phyloP scores from a whole-genome alignment of 1,284 basidiomycete species.

The Pseudozyma hubeiensis region DNA sequence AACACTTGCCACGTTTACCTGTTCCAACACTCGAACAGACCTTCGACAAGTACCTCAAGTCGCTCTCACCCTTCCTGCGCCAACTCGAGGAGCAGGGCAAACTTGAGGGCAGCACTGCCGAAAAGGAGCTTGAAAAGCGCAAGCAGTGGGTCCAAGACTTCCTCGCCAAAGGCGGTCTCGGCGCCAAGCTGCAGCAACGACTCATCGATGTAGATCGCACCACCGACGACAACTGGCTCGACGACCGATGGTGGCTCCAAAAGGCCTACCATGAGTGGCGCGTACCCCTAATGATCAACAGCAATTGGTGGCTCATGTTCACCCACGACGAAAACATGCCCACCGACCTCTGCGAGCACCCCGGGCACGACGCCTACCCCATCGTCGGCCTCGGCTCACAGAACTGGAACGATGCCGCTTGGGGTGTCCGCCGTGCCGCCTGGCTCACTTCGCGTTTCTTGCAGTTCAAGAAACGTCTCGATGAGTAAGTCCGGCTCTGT shows the following conservation, averaged over 20 bases:
- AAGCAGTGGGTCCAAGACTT: conserved; percentile 80
- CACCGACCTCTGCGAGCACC: conserved; percentile 47
- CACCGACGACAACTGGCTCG: conserved; percentile 92
- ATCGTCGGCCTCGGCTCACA: conserved; percentile 39
- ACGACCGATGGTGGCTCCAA: conserved; percentile 92
- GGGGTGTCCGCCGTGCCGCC: conserved; percentile 87
- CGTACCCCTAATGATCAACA: conserved; percentile 86
- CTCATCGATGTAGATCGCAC: conserved; percentile 84
- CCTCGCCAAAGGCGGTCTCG: conserved; percentile 75
- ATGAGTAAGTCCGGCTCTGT: conserved; percentile 70
- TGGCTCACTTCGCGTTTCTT: conserved; percentile 83
- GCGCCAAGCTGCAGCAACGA: conserved; percentile 80
- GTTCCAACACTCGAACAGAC: conserved; percentile 83
- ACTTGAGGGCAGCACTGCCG: conserved; percentile 72
- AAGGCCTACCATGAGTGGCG: conserved; percentile 92
- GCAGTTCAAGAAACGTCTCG: conserved; percentile 80
- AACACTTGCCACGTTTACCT: conserved; percentile 78
- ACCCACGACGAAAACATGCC: conserved; percentile 72
- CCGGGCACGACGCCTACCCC: conserved; percentile 63
- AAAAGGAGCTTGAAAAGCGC: conserved; percentile 75
- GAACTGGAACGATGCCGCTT: conserved; percentile 71
- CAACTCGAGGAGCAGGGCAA: conserved; percentile 72
- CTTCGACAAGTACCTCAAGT: conserved; percentile 82
- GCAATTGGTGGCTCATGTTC: conserved; percentile 98
- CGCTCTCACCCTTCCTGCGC: conserved; percentile 82